Conservation (phyloP, 2,329 filamentous ascomycete genomes). For the Colletotrichum sp. region DNA sequence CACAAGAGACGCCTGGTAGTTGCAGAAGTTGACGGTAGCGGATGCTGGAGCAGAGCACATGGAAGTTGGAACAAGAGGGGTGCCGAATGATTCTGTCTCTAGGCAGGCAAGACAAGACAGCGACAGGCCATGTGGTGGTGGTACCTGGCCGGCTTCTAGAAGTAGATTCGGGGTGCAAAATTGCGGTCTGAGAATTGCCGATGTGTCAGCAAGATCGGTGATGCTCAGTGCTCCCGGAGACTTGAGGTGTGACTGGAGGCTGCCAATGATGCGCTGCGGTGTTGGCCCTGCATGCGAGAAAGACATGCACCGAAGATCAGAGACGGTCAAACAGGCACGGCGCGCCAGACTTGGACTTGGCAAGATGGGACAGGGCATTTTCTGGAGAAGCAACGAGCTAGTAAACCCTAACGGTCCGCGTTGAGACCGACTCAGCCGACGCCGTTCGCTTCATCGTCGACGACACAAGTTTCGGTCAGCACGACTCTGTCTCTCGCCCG, state of each 20-base stretch:
- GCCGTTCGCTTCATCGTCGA: not conserved
- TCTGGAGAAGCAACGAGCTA: not conserved
- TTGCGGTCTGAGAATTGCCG: not conserved
- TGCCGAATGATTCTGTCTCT: not conserved
- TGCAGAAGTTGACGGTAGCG: not conserved
- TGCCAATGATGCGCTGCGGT: not conserved
- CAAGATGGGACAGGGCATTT: not conserved
- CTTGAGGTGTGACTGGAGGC: not conserved
- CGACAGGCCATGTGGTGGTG: not conserved
- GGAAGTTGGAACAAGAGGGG: not conserved
- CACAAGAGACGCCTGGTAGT: not conserved
- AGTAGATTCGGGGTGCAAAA: not conserved
- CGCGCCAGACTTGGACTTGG: not conserved
- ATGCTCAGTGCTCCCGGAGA: not conserved
- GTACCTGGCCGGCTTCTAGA: not conserved
- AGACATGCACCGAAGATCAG: not conserved
- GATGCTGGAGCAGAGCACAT: not conserved
- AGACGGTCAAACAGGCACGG: not conserved
- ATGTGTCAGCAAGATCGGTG: not conserved
- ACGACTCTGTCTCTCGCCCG: not conserved
- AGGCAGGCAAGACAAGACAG: not conserved
- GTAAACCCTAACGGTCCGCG: slow-evolving; percentile 13
- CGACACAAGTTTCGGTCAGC: not conserved
- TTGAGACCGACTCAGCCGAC: not conserved
- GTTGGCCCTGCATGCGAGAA: not conserved